Evolutionary conservation across 2,329 filamentous ascomycete species (phyloP), one percentile per base, ranked within the genome.

Genomic region (Pseudogymnoascus sp.): DNA sequence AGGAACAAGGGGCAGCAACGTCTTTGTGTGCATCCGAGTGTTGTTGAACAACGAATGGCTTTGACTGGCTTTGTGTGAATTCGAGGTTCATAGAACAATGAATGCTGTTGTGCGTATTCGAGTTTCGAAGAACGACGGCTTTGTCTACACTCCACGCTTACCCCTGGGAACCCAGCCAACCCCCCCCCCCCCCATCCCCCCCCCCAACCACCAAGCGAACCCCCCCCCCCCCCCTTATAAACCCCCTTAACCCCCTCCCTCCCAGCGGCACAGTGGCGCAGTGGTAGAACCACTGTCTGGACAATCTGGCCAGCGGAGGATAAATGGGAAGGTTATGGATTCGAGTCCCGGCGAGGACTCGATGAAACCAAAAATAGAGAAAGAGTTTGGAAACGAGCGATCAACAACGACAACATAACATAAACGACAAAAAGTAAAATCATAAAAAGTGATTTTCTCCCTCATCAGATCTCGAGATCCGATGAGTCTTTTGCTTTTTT

Each of bases 211-310:
- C 51, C 29, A 57, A 34, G 29, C 51, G 51, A 57, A 14, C n/a
- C 16, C 16, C 37, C 5, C 36, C 29, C 8, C 29, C 8, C 26
- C 40, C 18, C 45, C 23, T 57, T 57, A 57, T 31, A 57, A 57
- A 4, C 8, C n/a, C 12, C 18, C 26, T 57, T 34, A 34, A 18
- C 26, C 11, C 47, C 1, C 29, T 23, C 12, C n/a, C 26, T 12
- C 16, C 16, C 26, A 54, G 47, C 47, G 47, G 26, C 47, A 57
- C 47, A 57, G 47, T 57, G 47, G 47, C 47, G 47, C 47, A 57
- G 47, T 57, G 47, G 47, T 18, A 57, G 47, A 34, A 57, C 47
- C 47, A 57, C 47, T 57, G 47, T 57, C 47, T 31, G 47, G 47
- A 57, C 47, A 57, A 57, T 57, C 26, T 57, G 47, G 47, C 47